These are phyloP conservation scores for Blastocrithidia nonstop DNA, from an alignment of 208 protist genomes.

Conservation along the genomic window DNA sequence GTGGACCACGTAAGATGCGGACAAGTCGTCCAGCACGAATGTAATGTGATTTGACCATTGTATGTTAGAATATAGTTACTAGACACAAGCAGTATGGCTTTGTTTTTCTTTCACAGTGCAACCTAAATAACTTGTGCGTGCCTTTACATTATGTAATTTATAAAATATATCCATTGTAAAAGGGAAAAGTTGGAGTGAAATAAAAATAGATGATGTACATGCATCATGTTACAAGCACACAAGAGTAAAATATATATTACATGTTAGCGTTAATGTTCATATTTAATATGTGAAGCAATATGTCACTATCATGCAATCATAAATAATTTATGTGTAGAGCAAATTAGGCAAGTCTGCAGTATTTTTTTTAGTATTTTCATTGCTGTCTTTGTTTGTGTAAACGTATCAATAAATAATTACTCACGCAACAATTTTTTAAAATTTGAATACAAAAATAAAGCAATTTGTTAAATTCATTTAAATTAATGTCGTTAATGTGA, in stretches of 20 bases:
- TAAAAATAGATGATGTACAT: not conserved
- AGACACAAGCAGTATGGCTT: not conserved
- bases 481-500: too few species aligned
- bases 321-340: too few species aligned
- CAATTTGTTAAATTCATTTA: too few species aligned
- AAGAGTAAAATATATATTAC: slow-evolving; percentile 1
- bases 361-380: too few species aligned
- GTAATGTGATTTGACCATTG: slow-evolving; percentile 53
- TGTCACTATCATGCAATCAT: too few species aligned
- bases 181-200: slow-evolving; percentile 3
- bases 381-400: too few species aligned
- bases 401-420: too few species aligned
- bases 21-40: slow-evolving; percentile 34
- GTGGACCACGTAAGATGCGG: slow-evolving; percentile 40
- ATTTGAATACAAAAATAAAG: too few species aligned
- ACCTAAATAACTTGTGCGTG: not conserved
- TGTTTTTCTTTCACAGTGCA: not conserved
- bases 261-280: too few species aligned
- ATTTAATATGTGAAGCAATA: too few species aligned
- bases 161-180: not conserved
- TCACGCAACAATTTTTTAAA: too few species aligned
- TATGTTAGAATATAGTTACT: slow-evolving; percentile 9
- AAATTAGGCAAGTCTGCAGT: too few species aligned
- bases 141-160: not conserved
- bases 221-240: not conserved